Conservation (phyloP, 2,329 filamentous ascomycete species). For the Septoria linicola region DNA sequence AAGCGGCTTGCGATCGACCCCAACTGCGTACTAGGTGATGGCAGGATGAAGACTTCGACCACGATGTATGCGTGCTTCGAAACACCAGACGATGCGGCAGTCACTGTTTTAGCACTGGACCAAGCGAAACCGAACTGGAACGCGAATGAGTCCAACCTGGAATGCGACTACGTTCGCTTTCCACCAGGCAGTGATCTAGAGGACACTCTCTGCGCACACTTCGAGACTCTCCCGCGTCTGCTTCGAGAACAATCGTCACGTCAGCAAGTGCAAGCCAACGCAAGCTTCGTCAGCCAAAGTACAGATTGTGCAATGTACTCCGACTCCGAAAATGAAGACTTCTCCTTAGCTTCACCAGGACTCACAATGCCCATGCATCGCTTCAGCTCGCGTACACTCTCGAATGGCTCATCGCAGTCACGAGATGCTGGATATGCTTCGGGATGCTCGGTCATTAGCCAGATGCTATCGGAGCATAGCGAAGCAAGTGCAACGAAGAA, state of each 20-base stretch:
- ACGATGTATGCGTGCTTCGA: slow-evolving; percentile 20
- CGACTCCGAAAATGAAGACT: slow-evolving; percentile 4
- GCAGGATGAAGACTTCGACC: neutral
- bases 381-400: slow-evolving; percentile 1
- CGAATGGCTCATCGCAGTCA: slow-evolving; percentile 13
- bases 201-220: slow-evolving; percentile 2
- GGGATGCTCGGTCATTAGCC: slow-evolving; percentile 14
- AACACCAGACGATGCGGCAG: slow-evolving; percentile 14
- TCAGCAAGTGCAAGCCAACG: slow-evolving; percentile 2
- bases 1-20: slow-evolving; percentile 6
- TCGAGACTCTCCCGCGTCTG: slow-evolving; percentile 17
- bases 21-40: neutral
- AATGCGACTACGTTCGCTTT: slow-evolving; percentile 21
- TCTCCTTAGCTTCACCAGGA: neutral
- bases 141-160: slow-evolving; percentile 6
- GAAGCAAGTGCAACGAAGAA: slow-evolving; percentile 19
- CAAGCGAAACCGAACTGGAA: slow-evolving; percentile 22
- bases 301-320: slow-evolving; percentile 9
- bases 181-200: slow-evolving; percentile 13
- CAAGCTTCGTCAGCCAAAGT: neutral
- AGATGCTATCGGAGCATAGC: slow-evolving; percentile 15
- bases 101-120: slow-evolving; percentile 16
- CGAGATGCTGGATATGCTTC: slow-evolving; percentile 17
- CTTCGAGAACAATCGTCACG: neutral
- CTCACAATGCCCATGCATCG: slow-evolving; percentile 9